Evolutionary conservation across 257 asterid species (phyloP).

Genomic region (Euphrasia confusa): DNA sequence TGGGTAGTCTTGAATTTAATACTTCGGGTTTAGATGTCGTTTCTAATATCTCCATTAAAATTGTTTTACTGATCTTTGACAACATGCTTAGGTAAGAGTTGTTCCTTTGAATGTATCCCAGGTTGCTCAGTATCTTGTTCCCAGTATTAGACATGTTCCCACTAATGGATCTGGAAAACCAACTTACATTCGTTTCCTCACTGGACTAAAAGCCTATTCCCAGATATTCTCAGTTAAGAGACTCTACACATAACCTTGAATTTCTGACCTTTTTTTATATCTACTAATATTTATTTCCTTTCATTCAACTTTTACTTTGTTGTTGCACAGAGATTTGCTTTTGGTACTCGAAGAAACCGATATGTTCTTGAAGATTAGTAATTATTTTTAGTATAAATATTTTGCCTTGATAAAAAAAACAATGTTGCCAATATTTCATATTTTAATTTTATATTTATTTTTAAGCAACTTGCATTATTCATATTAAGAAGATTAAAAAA

Average conservation of each 20-base stretch:
- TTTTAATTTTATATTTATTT: too few species aligned
- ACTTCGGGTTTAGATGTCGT: too few species aligned
- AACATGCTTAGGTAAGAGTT: not conserved
- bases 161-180: slow-evolving; percentile 67
- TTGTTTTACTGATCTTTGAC: too few species aligned
- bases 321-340: slow-evolving; percentile 65
- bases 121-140: slow-evolving; percentile 89
- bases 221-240: slow-evolving; percentile 83
- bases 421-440: too few species aligned
- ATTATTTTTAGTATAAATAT: too few species aligned
- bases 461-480: too few species aligned
- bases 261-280: not conserved
- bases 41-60: too few species aligned
- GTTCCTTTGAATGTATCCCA: slow-evolving; percentile 24
- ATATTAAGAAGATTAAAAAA: too few species aligned
- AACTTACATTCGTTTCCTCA: slow-evolving; percentile 89
- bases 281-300: slow-evolving; percentile 5
- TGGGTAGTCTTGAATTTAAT: too few species aligned
- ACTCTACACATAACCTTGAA: not conserved
- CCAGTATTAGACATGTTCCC: slow-evolving; percentile 72
- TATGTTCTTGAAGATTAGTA: slow-evolving; percentile 70
- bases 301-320: not conserved
- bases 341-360: slow-evolving; percentile 84
- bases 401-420: too few species aligned
- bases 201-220: slow-evolving; percentile 91